Evolutionary conservation across 78 protist genomes (phyloP).

Genomic region (Planoprotostelium fungivorum): DNA sequence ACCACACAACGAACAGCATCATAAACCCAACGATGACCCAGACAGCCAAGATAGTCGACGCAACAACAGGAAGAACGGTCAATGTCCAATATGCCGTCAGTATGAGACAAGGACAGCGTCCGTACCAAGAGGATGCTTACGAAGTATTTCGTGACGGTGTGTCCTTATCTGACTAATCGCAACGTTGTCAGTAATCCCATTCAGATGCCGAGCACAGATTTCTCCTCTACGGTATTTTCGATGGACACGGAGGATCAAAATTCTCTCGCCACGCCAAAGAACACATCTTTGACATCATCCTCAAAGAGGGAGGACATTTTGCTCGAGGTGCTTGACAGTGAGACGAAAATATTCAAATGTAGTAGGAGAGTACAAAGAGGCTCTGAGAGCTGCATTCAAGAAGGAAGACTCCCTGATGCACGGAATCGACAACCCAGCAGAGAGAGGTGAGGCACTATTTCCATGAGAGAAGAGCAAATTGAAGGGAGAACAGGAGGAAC

Average conservation of each 20-base stretch:
- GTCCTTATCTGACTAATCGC: neutral
- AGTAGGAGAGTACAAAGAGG: neutral
- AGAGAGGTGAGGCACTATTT: neutral
- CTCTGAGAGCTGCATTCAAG: neutral
- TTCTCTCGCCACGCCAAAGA: neutral
- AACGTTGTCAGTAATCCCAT: no score
- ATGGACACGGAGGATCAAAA: neutral
- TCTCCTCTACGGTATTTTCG: neutral
- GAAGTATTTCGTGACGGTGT: neutral
- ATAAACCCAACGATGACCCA: no score
- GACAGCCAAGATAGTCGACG: neutral
- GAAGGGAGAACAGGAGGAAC: neutral
- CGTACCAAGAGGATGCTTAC: neutral
- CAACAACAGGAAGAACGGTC: neutral
- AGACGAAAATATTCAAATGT: neutral
- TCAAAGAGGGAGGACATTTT: neutral
- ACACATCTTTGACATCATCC: neutral
- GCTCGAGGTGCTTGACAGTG: neutral
- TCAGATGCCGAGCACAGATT: neutral
- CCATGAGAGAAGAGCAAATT: neutral
- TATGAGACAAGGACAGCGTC: neutral
- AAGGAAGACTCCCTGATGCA: neutral
- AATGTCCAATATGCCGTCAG: neutral
- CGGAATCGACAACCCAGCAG: neutral
- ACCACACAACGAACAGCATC: no score